Evolutionary conservation across 768 basidiomycete species (phyloP).

Genomic region (Macrolepiota albuminosa): DNA sequence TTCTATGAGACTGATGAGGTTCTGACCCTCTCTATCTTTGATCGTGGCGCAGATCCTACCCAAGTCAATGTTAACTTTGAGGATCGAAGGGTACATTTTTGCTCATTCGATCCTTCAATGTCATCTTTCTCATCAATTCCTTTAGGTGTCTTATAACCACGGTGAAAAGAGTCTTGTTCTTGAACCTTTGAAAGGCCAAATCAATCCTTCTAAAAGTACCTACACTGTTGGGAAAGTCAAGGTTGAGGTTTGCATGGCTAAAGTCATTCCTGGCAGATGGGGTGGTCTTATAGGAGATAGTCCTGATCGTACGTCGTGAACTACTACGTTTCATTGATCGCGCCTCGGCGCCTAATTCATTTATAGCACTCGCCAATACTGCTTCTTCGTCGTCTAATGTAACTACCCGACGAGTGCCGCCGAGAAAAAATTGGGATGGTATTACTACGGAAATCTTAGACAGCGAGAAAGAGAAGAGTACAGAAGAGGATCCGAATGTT

Average conservation of each 20-base stretch:
- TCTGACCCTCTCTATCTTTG: slow-evolving; percentile 71
- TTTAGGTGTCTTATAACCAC: slow-evolving; percentile 55
- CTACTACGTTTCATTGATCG: background rate
- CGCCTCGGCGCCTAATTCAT: slow-evolving; percentile 1
- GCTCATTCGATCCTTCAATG: background rate
- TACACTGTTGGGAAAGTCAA: slow-evolving; percentile 82
- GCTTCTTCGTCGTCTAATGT: slow-evolving; percentile 26
- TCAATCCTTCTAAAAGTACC: slow-evolving; percentile 57
- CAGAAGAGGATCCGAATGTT: slow-evolving; percentile 81
- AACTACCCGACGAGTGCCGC: slow-evolving; percentile 23
- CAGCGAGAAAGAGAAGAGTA: slow-evolving; percentile 62
- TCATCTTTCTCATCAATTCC: background rate
- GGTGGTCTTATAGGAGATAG: slow-evolving; percentile 66
- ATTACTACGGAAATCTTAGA: slow-evolving; percentile 65
- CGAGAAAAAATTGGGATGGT: slow-evolving; percentile 86
- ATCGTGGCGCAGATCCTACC: slow-evolving; percentile 66
- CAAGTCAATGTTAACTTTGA: slow-evolving; percentile 60
- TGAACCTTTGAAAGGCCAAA: slow-evolving; percentile 79
- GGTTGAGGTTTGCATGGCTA: slow-evolving; percentile 77
- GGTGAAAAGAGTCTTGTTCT: slow-evolving; percentile 69
- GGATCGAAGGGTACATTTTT: slow-evolving; percentile 49
- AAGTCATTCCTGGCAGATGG: slow-evolving; percentile 70
- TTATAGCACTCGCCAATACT: slow-evolving; percentile 26
- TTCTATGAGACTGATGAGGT: slow-evolving; percentile 85
- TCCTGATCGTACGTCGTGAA: slow-evolving; percentile 58